Evolutionary conservation across 805 yeast species (phyloP), one percentile per base, ranked within the genome.

Genomic region (Kodamaea neixiangensis): DNA sequence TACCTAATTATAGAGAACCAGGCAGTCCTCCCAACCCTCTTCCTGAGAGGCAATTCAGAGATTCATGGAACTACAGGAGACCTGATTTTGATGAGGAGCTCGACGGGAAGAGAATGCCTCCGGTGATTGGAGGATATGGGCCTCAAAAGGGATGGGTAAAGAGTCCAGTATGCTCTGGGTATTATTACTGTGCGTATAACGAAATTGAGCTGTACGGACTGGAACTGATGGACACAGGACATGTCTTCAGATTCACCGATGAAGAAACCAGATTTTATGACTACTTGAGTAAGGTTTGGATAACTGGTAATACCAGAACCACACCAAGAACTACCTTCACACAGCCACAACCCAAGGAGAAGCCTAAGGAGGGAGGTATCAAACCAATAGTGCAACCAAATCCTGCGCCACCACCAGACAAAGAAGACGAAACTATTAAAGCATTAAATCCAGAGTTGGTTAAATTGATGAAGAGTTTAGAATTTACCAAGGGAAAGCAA

Each of bases 141-240:
- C 79, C 78, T 0, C 77, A 71, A 50, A 72, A 72, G 46, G 77
- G 77, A 5, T 74, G 79, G 79, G 62, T 72, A 21, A 71, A 71
- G 50, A 68, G 59, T 45, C 58, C 61, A 0, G 51, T 64, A 17
- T 74, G 79, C 54, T 50, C 61, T 10, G 69, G 69, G 11, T 73
- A 74, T 52, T 59, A 65, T 43, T 72, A 74, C 46, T 74, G 79
- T 59, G 78, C 76, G 0, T 74, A 68, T 54, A 66, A 65, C 52
- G 46, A 55, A 21, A 55, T 72, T 1, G 64, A 59, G 18, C 57
- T 64, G 22, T 57, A 62, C 44, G 53, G 52, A 20, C 50, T 58
- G 5, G 51, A 54, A 5, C 51, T 51, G 20, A 53, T 48, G 25
- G 65, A 60, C 14, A 47, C 50, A 2, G 77, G 77, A 0, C 46